Percentiles rank a stretch among this genome's conserved stretches.
phyloP scores from a whole-genome alignment of 2,329 filamentous ascomycete genomes.

The Venturiaceae sp. region DNA sequence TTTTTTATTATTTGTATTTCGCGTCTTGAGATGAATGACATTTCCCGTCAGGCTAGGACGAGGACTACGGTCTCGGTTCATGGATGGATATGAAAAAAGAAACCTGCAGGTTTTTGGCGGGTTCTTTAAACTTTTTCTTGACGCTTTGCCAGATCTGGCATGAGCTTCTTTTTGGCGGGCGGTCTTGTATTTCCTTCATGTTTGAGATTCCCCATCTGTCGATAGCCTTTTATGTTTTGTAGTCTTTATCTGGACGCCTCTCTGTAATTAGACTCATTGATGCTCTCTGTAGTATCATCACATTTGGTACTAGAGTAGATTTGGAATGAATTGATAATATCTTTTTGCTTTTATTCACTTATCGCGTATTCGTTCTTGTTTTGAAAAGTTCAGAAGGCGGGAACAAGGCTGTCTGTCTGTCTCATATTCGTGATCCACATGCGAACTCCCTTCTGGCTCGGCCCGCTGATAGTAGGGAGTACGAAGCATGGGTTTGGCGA shows the following conservation, averaged over 20 bases:
- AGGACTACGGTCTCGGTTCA: background rate
- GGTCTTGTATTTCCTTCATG: background rate
- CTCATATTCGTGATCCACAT: background rate
- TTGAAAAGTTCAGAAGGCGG: background rate
- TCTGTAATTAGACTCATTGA: background rate
- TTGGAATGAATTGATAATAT: too few relatives aligned
- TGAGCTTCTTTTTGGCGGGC: background rate
- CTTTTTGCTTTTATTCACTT: too few relatives aligned
- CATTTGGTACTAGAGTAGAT: too few relatives aligned
- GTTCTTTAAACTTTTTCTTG: background rate
- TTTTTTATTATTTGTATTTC: background rate
- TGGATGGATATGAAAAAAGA: background rate
- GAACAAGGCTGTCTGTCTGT: background rate
- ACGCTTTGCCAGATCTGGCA: background rate
- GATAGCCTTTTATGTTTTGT: background rate
- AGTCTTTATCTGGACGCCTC: background rate
- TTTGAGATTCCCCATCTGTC: background rate
- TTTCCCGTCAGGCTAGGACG: background rate
- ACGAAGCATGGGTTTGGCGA: too few relatives aligned
- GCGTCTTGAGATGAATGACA: background rate
- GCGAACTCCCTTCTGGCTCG: background rate
- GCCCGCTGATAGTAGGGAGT: too few relatives aligned
- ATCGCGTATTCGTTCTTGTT: too few relatives aligned
- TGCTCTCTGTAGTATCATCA: background rate
- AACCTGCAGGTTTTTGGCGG: background rate